Conservation (phyloP, 2,329 filamentous ascomycete genomes). For the Aureobasidium sp. region DNA sequence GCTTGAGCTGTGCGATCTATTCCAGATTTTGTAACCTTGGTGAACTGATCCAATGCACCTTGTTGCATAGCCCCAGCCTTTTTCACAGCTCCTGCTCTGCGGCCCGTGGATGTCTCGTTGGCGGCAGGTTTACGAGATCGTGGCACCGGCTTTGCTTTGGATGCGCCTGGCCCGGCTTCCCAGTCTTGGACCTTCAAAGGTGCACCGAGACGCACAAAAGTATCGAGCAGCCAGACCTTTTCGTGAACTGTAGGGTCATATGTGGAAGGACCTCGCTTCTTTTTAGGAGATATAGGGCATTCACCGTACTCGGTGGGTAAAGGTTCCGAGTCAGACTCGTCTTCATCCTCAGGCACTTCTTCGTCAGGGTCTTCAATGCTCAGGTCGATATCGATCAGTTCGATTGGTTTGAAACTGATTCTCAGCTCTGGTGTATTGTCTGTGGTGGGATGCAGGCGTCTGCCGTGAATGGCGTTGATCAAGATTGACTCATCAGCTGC, state of each 20-base stretch:
- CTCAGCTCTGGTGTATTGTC: constrained; percentile 72
- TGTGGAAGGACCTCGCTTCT: constrained; percentile 36
- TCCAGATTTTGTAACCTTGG: constrained; percentile 19
- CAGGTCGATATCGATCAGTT: constrained; percentile 72
- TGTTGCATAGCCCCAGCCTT: constrained; percentile 18
- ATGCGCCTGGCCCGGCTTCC: constrained; percentile 38
- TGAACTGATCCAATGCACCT: constrained; percentile 21
- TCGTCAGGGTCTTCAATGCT: constrained; percentile 66
- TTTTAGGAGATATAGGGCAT: constrained; percentile 34
- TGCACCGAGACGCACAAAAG: constrained; percentile 56
- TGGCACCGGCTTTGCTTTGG: not conserved
- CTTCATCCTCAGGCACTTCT: constrained; percentile 43
- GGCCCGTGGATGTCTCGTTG: constrained; percentile 6
- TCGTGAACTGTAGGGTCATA: constrained; percentile 63
- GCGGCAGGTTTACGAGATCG: not conserved
- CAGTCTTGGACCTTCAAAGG: constrained; percentile 60
- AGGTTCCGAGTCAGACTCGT: constrained; percentile 27
- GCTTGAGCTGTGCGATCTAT: not conserved
- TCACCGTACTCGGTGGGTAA: constrained; percentile 29
- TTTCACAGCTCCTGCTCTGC: constrained; percentile 9
- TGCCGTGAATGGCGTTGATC: constrained; percentile 60
- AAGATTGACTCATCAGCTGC: constrained; percentile 46
- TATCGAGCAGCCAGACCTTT: constrained; percentile 62
- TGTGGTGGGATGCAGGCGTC: constrained; percentile 63
- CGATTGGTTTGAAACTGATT: constrained; percentile 66